phyloP scores from a whole-genome alignment of 768 basidiomycete species.

The Amanita brunnescens region DNA sequence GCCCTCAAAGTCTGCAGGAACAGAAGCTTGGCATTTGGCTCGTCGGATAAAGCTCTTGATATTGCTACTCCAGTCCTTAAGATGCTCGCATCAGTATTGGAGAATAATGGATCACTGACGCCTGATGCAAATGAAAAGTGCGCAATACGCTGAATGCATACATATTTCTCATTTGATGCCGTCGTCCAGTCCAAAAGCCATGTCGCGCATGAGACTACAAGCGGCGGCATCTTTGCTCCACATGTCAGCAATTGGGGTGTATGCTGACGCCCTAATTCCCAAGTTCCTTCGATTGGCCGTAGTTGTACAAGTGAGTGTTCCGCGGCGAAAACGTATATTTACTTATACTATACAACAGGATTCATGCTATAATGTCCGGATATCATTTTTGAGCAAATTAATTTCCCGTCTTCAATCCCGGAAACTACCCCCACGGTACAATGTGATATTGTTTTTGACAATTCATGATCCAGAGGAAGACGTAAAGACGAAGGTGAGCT shows the following conservation, averaged over 20 bases:
- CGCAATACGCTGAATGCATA: conserved; percentile 10
- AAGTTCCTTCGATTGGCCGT: conserved; percentile 66
- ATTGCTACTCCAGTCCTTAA: conserved; percentile 70
- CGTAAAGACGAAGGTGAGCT: conserved; percentile 53
- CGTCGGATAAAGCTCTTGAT: conserved; percentile 48
- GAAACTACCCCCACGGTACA: conserved; percentile 65
- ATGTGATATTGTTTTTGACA: conserved; percentile 79
- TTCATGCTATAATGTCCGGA: conserved; percentile 79
- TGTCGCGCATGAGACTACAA: conserved; percentile 74
- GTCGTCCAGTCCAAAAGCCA: conserved; percentile 43
- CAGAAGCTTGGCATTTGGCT: conserved; percentile 63
- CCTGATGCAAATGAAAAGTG: conserved; percentile 38
- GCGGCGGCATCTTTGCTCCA: conserved; percentile 78
- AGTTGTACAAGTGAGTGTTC: conserved; percentile 59
- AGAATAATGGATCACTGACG: conserved; percentile 56
- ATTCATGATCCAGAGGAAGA: conserved; percentile 89
- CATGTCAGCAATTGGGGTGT: conserved; percentile 51
- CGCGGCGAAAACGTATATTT: not conserved
- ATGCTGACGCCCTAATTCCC: conserved; percentile 44
- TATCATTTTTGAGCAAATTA: conserved; percentile 69
- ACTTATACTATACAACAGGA: conserved; percentile 44
- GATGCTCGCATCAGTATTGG: conserved; percentile 65
- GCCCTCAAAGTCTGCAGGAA: conserved; percentile 77
- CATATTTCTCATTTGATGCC: not conserved
- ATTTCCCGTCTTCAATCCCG: conserved; percentile 50